Conservation (phyloP, 2,329 filamentous ascomycete species). For the Fusarium kyushuense region DNA sequence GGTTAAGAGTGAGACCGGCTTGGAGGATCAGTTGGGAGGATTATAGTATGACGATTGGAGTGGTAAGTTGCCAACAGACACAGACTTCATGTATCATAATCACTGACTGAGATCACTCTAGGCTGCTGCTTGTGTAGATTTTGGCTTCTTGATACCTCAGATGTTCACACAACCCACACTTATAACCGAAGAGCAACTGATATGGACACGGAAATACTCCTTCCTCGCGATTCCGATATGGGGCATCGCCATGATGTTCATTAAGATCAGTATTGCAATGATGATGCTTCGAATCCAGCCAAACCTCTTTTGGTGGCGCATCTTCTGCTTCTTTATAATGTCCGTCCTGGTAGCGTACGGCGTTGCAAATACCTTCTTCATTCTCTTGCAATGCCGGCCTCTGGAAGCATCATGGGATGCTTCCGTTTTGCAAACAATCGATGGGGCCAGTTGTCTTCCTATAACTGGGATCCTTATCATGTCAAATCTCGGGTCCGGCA, state of each 20-base stretch:
- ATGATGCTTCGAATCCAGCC: slow-evolving; percentile 28
- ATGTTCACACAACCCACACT: slow-evolving; percentile 11
- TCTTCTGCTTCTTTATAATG: slow-evolving; percentile 23
- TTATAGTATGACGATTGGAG: slow-evolving; percentile 7
- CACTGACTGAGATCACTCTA: background rate
- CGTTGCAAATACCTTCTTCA: slow-evolving; percentile 22
- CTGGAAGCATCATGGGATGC: slow-evolving; percentile 17
- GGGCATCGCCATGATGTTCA: slow-evolving; percentile 30
- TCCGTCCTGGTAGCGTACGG: slow-evolving; percentile 6
- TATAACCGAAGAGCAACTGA: background rate
- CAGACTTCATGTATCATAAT: background rate
- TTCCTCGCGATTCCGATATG: slow-evolving; percentile 14
- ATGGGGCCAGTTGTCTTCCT: slow-evolving; percentile 17
- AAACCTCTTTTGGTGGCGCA: slow-evolving; percentile 1
- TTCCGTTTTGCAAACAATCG: background rate
- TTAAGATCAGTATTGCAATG: slow-evolving; percentile 29
- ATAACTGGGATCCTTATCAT: slow-evolving; percentile 17
- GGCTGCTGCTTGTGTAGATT: slow-evolving; percentile 10
- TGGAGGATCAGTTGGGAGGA: slow-evolving; percentile 22
- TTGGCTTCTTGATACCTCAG: slow-evolving; percentile 14
- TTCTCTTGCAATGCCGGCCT: slow-evolving; percentile 10
- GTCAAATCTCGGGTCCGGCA: slow-evolving; percentile 6
- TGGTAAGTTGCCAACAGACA: background rate
- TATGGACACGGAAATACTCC: slow-evolving; percentile 7
- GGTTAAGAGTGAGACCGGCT: background rate